Conservation (phyloP, 257 asterid species). For the Solanum lycopersicoides region DNA sequence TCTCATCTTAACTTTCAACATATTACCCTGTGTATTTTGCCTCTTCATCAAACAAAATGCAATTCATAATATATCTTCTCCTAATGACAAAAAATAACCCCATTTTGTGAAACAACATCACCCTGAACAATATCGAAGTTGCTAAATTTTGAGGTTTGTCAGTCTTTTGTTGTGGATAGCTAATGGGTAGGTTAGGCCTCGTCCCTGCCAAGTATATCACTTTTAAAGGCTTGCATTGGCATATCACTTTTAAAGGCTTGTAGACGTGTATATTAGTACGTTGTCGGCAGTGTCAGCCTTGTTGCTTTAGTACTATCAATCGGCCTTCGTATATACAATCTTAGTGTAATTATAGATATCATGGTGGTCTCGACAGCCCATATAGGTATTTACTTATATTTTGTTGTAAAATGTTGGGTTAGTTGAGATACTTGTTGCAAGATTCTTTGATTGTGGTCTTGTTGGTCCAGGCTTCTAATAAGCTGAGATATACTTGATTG, state of each 20-base stretch:
- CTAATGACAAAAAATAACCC: neutral
- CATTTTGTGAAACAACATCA: neutral
- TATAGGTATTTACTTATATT: neutral
- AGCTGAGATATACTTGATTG: neutral
- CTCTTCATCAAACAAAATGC: neutral
- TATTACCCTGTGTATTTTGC: neutral
- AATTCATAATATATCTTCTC: neutral
- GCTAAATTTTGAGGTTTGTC: neutral
- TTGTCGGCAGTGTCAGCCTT: neutral
- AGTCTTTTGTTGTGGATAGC: neutral
- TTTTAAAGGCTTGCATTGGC: neutral
- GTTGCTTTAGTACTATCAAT: neutral
- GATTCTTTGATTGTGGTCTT: neutral
- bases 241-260: neutral
- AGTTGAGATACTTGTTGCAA: neutral
- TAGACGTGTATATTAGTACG: neutral
- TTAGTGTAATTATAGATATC: neutral
- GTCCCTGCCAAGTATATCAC: neutral
- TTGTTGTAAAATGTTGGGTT: neutral
- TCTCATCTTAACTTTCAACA: neutral
- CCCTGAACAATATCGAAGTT: neutral
- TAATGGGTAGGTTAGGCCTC: neutral
- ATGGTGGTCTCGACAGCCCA: neutral
- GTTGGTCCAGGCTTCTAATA: neutral
- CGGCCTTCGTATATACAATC: neutral